Base-by-base conservation (phyloP, 768 basidiomycete genomes). In the Lactarius psammicola region DNA sequence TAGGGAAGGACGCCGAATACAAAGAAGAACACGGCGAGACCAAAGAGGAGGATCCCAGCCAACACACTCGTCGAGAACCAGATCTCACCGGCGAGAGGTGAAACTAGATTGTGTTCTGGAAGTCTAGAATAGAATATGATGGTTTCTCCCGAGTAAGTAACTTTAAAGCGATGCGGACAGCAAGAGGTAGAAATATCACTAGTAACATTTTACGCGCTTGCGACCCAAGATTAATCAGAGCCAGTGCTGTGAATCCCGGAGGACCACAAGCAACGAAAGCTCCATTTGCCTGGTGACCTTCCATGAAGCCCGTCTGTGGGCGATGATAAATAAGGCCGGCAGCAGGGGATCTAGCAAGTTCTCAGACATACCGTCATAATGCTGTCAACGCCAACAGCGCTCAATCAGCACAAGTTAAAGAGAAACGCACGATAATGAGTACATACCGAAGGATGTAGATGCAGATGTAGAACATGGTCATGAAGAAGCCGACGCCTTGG, bases 381-480 rank as follows among this genome's bases (percentile, higher is more conserved):
- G 18, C 80, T 76, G 61, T 20, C 58, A 55, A 49, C 13, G 26
- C 11, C 46, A 49, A 49, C 3, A 46, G 36, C 17, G n/a, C 28
- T 33, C 33, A 18, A 42, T 53, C 34, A 60, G 23, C 40, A 42
- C 30, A 11, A 18, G 23, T 2, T 10, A 30, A 56, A 40, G 68
- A 60, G 1, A 49, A 17, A 34, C 23, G 49, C 28, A 26, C 46
- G 36, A 64, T 31, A 53, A 34, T 33, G 17, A 34, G 40, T 59
- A n/a, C 78, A n/a, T 55, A 79, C 76, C 80, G 75, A 57, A 81
- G 78, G 58, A 83, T 75, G 65, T 82, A 83, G 51, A 82, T 81
- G 71, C 80, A 80, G 44, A 83, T 78, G 64, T 83, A 82, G 69
- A 81, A 80, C 71, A 81, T 79, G 13, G 81, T 81, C 76, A 82